Evolutionary conservation across 805 yeast species (phyloP).

Genomic region (Myxozyma melibiosi): DNA sequence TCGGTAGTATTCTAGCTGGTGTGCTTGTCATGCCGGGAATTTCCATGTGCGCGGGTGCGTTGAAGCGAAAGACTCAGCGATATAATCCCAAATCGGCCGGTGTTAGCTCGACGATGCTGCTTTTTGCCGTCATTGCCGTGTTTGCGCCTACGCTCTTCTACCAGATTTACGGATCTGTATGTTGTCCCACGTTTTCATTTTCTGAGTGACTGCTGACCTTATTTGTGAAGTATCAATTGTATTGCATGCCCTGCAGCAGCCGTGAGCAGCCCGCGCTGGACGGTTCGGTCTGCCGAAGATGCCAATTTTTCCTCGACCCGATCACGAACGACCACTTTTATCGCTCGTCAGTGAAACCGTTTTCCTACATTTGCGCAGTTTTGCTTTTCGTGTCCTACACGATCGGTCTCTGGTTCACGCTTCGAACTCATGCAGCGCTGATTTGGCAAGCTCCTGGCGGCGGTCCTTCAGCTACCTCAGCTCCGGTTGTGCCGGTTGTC

Average conservation of each 20-base stretch:
- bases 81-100: conserved; percentile 97
- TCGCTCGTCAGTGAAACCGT: conserved; percentile 71
- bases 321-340: conserved; percentile 69
- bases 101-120: conserved; percentile 91
- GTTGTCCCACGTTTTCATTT: neutral
- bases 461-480: conserved; percentile 19
- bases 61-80: conserved; percentile 87
- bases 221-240: conserved; percentile 57
- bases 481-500: conserved; percentile 12
- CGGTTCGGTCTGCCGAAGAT: conserved; percentile 56
- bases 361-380: conserved; percentile 75
- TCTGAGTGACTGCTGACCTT: neutral
- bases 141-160: conserved; percentile 89
- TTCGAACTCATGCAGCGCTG: conserved; percentile 93
- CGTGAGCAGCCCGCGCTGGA: conserved; percentile 27
- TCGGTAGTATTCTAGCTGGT: conserved; percentile 92
- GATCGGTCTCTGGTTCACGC: conserved; percentile 88
- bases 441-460: conserved; percentile 60
- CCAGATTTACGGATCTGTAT: conserved; percentile 76
- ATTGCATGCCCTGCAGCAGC: conserved; percentile 60
- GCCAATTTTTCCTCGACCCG: conserved; percentile 78
- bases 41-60: conserved; percentile 97
- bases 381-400: conserved; percentile 80
- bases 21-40: conserved; percentile 88
- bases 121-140: conserved; percentile 87